A percentile compares a stretch with the other conserved stretches of the same genome.
Evolutionary conservation across 768 basidiomycete genomes (phyloP).

Genomic region (Lactifluus hygrophoroides): DNA sequence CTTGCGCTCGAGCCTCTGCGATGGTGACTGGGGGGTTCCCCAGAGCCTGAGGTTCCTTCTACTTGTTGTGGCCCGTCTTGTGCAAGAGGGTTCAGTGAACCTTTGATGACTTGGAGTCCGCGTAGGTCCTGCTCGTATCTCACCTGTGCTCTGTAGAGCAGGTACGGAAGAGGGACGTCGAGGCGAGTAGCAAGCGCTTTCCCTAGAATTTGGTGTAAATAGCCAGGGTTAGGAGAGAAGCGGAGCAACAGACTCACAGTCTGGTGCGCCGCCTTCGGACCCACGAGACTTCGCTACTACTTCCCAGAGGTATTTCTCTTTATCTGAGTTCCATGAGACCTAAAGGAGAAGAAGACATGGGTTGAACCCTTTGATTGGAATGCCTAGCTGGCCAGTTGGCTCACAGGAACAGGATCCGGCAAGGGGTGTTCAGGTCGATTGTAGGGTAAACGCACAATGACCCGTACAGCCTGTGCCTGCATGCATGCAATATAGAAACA

Average conservation of each 20-base stretch:
- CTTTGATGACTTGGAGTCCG: conserved; percentile 63
- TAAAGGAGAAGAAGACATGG: conserved; percentile 24
- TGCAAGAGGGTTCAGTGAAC: conserved; percentile 43
- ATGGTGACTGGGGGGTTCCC: conserved; percentile 13
- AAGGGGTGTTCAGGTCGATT: conserved; percentile 64
- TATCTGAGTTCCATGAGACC: conserved; percentile 82
- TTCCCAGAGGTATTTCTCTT: conserved; percentile 82
- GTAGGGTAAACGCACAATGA: conserved; percentile 72
- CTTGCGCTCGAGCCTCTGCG: conserved; percentile 15
- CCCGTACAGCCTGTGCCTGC: conserved; percentile 29
- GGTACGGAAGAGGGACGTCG: conserved; percentile 73
- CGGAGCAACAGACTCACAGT: conserved; percentile 47
- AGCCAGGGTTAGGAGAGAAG: not conserved
- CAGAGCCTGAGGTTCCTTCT: conserved; percentile 2
- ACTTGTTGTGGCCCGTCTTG: conserved; percentile 27
- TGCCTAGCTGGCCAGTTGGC: conserved; percentile 23
- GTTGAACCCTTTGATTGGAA: not conserved
- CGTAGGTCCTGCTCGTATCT: conserved; percentile 81
- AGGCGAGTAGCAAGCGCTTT: conserved; percentile 75
- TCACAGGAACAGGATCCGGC: conserved; percentile 60
- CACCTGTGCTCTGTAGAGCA: conserved; percentile 75
- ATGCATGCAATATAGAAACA: conserved; percentile 2
- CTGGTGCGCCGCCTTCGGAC: conserved; percentile 62
- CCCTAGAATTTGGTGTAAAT: conserved; percentile 39
- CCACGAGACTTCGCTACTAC: conserved; percentile 73